Evolutionary conservation across 1,284 basidiomycete genomes (phyloP), one percentile per base, ranked within the genome.

Genomic region (Kwoniella shivajii): DNA sequence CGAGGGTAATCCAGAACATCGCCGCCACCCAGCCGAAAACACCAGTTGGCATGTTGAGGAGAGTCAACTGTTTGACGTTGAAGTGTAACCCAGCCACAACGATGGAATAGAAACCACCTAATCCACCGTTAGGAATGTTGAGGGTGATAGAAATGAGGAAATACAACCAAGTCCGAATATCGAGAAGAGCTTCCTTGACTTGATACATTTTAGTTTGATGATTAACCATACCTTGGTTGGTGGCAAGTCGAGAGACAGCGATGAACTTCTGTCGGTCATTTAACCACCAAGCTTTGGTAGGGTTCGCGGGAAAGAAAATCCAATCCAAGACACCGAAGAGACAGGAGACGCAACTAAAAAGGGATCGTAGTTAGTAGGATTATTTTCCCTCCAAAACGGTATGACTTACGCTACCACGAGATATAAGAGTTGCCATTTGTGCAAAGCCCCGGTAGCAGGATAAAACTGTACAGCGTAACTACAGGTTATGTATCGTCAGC

Each of bases 1-100:
- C 65, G 11, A 66, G 20, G 13, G 50, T 58, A 3, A 62, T 63
- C 54, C 68, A 62, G 33, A 67, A 39, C 24, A 72, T 51, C 1
- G 66, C 59, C 1, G 65, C 52, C 3, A 67, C 43, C 65, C 66
- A 71, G 3, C 61, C 59, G 41, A 71, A 66, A 5, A 69, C 63
- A 24, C 69, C 69, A 11, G 71, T 73, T 9, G 71, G 71, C 33
- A 69, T 67, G 18, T 61, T 64, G 31, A 71, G 45, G 1, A 69
- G 50, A 11, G 65, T 60, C 7, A 61, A 60, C 50, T 68, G 45
- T 45, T 63, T 61, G 38, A 59, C 38, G 29, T 16, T 60, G 58
- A 57, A 69, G 4, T 57, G 54, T 29, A 69, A 53, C 9, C 49
- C 45, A 9, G 54, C 42, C n/a, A 69, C 56, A 26, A 67, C 59